Percentiles rank a stretch among this genome's conserved stretches.
These are phyloP conservation scores for Arachis monticola DNA, from an alignment of 331 rosid species.

Conservation along the genomic window DNA sequence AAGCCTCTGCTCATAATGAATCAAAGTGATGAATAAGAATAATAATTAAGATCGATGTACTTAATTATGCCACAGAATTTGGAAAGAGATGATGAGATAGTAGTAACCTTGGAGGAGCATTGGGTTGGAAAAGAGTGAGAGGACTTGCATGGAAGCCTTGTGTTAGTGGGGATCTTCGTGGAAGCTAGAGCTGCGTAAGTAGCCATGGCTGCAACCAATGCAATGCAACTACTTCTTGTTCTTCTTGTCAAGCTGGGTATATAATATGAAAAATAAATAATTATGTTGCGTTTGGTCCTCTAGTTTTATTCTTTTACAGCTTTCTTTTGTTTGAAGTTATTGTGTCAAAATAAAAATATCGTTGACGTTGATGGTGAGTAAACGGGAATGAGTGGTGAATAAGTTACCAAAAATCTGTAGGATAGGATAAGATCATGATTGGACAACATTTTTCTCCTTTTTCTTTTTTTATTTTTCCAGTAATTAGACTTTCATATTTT, in stretches of 20 bases:
- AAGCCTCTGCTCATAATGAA: slow-evolving; percentile 58
- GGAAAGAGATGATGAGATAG: slow-evolving; percentile 8
- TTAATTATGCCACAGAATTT: background rate
- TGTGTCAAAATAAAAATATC: slow-evolving; percentile 30
- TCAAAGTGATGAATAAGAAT: slow-evolving; percentile 9
- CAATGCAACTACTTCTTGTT: slow-evolving; percentile 12
- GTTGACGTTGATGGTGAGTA: slow-evolving; percentile 44
- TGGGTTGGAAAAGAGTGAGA: slow-evolving; percentile 68
- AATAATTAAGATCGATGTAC: too few relatives aligned
- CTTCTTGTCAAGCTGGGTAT: background rate
- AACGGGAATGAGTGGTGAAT: slow-evolving; percentile 71
- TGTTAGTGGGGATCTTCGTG: slow-evolving; percentile 72
- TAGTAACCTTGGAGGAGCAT: slow-evolving; percentile 69
- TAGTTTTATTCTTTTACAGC: slow-evolving; percentile 31
- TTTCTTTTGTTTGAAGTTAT: slow-evolving; percentile 13
- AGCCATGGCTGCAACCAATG: slow-evolving; percentile 77
- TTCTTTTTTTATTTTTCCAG: background rate
- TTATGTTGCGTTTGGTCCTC: background rate
- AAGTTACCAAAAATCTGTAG: slow-evolving; percentile 47
- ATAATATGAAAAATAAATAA: background rate
- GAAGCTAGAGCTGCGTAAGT: slow-evolving; percentile 95
- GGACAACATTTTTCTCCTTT: slow-evolving; percentile 21
- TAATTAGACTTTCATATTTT: slow-evolving; percentile 39
- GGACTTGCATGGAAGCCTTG: slow-evolving; percentile 72
- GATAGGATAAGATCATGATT: slow-evolving; percentile 83